Base-by-base conservation (phyloP, 768 basidiomycete genomes). In the Lactarius indigo region DNA sequence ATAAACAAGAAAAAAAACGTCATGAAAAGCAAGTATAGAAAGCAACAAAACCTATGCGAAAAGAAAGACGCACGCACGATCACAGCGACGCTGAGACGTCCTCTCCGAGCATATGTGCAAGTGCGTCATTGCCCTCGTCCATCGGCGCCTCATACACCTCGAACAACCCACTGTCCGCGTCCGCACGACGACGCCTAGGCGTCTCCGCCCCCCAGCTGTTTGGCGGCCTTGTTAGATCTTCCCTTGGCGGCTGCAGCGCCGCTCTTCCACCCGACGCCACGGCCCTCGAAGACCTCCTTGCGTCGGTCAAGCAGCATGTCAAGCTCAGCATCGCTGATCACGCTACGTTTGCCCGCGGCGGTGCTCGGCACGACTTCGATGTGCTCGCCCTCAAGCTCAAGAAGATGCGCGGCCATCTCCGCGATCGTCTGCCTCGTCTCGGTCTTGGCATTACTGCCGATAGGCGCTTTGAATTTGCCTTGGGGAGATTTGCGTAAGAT, bases 401-500 rank as follows among this genome's bases (percentile, higher is more conserved):
- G 80, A 50, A 97, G 78, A 23, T 86, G 82, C 23, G 90, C 85
- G 0, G 93, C 91, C 82, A 94, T 85, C 72, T 95, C 92, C 0
- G 89, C 87, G 72, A 91, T 85, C 2, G 84, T 88, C 76, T 89
- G 86, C 1, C 79, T 78, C 2, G 50, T 23, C 73, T 86, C 88
- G 26, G 68, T 54, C 26, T 62, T 63, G 56, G 78, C 77, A 72
- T 20, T 76, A 63, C 81, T 84, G 5, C 75, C 83, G 6, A 84
- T 85, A 0, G 92, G 91, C 77, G 83, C 86, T 71, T 87, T 91
- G 80, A 95, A 95, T 78, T 94, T 92, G 68, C 92, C 91, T 88
- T 59, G n/a, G 33, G 8, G 50, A 26, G 47, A 33, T 9, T 10
- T 1, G 13, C 26, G 15, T 56, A 5, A 50, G 35, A 12, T 13